A percentile compares a stretch with the other conserved stretches of the same genome.
Evolutionary conservation across 768 basidiomycete species (phyloP).

Genomic region (Scleroderma bovista): DNA sequence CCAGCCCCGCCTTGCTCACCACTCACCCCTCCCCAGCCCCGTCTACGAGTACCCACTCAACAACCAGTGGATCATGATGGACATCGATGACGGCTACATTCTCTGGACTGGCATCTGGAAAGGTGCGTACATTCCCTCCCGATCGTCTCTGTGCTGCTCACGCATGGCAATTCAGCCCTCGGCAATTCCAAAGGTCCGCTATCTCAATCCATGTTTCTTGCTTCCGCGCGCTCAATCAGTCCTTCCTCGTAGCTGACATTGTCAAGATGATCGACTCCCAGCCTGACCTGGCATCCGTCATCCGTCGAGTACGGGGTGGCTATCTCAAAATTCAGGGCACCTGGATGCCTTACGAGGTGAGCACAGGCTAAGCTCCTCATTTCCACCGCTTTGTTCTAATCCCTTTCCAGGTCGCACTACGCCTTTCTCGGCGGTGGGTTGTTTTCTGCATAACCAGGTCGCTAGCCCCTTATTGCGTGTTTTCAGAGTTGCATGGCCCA

Average conservation of each 20-base stretch:
- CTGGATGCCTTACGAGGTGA: constrained; percentile 89
- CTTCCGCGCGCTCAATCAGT: constrained; percentile 12
- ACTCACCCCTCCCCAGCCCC: constrained; percentile 39
- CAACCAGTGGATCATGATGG: constrained; percentile 94
- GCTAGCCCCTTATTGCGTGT: constrained; percentile 9
- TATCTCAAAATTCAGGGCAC: constrained; percentile 92
- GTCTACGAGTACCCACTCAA: constrained; percentile 89
- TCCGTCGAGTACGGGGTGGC: constrained; percentile 80
- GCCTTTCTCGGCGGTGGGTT: constrained; percentile 70
- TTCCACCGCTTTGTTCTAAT: constrained; percentile 10
- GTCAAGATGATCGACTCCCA: constrained; percentile 91
- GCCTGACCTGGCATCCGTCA: constrained; percentile 76
- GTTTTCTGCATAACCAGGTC: constrained; percentile 8
- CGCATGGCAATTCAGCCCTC: constrained; percentile 45
- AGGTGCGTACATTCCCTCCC: constrained; percentile 39
- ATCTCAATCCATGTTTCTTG: constrained; percentile 3
- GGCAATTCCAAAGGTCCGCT: constrained; percentile 81
- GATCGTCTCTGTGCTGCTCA: constrained; percentile 4
- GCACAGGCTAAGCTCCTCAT: constrained; percentile 13
- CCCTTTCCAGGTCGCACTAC: constrained; percentile 60
- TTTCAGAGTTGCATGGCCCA: constrained; percentile 78
- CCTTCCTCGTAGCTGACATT: constrained; percentile 62
- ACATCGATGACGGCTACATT: constrained; percentile 89
- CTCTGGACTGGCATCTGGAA: constrained; percentile 96
- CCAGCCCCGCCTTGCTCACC: neutral